Conservation (phyloP, 2,329 filamentous ascomycete genomes). For the Colletotrichum sojae region DNA sequence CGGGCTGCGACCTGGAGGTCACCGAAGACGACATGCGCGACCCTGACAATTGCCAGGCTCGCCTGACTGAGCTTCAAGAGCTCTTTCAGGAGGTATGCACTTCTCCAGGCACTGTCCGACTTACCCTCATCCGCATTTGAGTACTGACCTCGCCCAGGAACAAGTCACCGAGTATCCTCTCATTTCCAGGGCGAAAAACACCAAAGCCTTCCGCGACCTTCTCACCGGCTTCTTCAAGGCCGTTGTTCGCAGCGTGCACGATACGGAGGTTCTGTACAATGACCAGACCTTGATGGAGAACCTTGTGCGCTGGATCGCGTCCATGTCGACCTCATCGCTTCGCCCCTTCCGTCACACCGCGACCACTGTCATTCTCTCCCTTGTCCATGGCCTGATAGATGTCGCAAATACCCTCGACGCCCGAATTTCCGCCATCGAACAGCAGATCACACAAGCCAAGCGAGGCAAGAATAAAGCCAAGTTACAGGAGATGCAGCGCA, state of each 20-base stretch:
- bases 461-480: constrained; percentile 83
- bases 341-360: constrained; percentile 95
- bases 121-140: neutral
- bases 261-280: constrained; percentile 85
- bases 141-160: constrained; percentile 63
- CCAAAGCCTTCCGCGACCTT: constrained; percentile 81
- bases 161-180: constrained; percentile 93
- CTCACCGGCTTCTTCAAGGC: constrained; percentile 85
- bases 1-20: constrained; percentile 86
- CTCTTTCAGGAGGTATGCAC: constrained; percentile 82
- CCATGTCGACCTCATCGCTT: constrained; percentile 89
- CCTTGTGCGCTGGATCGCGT: constrained; percentile 88
- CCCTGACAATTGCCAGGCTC: constrained; percentile 85
- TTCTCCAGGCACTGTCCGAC: neutral
- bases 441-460: constrained; percentile 84
- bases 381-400: constrained; percentile 83
- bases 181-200: constrained; percentile 84
- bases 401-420: constrained; percentile 80
- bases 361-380: constrained; percentile 85
- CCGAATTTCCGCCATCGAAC: constrained; percentile 80
- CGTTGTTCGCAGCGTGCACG: constrained; percentile 83
- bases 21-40: constrained; percentile 89
- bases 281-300: constrained; percentile 87
- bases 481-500: constrained; percentile 79
- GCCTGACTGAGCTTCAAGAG: constrained; percentile 87